phyloP scores from a whole-genome alignment of 2,329 filamentous ascomycete species.

The Stachybotrys chartarum region DNA sequence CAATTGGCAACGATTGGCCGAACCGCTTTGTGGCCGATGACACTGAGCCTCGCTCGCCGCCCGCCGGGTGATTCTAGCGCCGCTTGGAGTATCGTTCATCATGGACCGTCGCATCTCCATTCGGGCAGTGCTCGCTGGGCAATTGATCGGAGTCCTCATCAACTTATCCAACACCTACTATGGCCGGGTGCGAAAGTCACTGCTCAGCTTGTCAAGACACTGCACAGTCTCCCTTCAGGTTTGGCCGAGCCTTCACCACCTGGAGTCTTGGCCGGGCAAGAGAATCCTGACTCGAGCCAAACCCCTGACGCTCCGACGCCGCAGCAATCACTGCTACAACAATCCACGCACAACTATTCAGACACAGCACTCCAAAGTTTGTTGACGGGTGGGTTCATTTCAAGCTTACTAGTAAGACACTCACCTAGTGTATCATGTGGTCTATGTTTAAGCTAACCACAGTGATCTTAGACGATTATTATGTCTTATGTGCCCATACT shows the following conservation, averaged over 20 bases:
- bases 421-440: neutral
- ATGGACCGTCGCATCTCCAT: no score
- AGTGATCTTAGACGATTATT: neutral
- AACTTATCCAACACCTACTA: neutral
- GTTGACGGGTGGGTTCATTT: neutral
- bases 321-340: neutral
- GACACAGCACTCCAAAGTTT: no score
- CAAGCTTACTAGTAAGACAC: conserved; percentile 1
- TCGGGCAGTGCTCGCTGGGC: no score
- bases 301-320: neutral
- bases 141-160: neutral
- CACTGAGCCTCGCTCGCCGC: no score
- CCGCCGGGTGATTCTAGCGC: no score
- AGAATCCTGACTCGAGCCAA: neutral
- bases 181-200: neutral
- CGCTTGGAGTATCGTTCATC: no score
- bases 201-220: neutral
- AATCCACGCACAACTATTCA: neutral
- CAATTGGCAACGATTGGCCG: no score
- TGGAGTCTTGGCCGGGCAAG: no score
- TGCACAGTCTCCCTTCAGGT: neutral
- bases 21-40: no score
- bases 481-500: conserved; percentile 1
- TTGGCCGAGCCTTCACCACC: no score
- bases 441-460: neutral